Percentiles rank a stretch among this genome's conserved stretches.
These are phyloP conservation scores for Aquilaria agallochum DNA, from an alignment of 441 rosid species.

Conservation along the genomic window DNA sequence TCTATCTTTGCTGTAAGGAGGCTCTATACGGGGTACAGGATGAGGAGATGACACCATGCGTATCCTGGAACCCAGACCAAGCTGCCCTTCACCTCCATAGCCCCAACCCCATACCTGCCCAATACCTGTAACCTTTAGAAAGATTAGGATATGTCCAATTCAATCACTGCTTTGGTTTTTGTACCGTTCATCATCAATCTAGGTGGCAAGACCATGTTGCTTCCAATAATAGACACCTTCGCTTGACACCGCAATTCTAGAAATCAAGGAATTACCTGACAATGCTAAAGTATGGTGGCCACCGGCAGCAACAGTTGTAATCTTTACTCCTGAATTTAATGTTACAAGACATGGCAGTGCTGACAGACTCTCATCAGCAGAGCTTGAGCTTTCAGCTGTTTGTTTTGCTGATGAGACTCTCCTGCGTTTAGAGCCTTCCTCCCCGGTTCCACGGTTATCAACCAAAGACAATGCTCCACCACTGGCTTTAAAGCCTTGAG, in stretches of 20 bases:
- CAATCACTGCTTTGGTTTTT: slow-evolving; percentile 23
- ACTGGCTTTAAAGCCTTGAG: slow-evolving; percentile 57
- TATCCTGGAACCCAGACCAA: slow-evolving; percentile 92
- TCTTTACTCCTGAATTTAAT: slow-evolving; percentile 78
- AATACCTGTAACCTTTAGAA: slow-evolving; percentile 60
- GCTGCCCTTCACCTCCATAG: slow-evolving; percentile 99
- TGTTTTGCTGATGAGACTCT: slow-evolving; percentile 64
- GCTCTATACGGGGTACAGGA: slow-evolving; percentile 71
- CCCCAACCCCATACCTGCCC: slow-evolving; percentile 99
- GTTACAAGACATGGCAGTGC: slow-evolving; percentile 92
- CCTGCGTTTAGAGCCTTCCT: slow-evolving; percentile 71
- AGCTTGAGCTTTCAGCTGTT: slow-evolving; percentile 70
- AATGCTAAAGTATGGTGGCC: slow-evolving; percentile 94
- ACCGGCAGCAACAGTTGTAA: slow-evolving; percentile 84
- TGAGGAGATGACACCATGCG: slow-evolving; percentile 94
- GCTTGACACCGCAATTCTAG: background rate
- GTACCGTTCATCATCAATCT: slow-evolving; percentile 12
- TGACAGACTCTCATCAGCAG: slow-evolving; percentile 65
- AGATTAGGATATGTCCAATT: slow-evolving; percentile 31
- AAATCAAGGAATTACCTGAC: slow-evolving; percentile 54
- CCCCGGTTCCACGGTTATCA: slow-evolving; percentile 49
- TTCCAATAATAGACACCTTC: slow-evolving; percentile 4
- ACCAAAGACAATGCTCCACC: slow-evolving; percentile 39
- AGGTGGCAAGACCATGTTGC: background rate
- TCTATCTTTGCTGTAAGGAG: slow-evolving; percentile 58